phyloP scores from a whole-genome alignment of 169 alveolate genomes.

The Neospora caninum region DNA sequence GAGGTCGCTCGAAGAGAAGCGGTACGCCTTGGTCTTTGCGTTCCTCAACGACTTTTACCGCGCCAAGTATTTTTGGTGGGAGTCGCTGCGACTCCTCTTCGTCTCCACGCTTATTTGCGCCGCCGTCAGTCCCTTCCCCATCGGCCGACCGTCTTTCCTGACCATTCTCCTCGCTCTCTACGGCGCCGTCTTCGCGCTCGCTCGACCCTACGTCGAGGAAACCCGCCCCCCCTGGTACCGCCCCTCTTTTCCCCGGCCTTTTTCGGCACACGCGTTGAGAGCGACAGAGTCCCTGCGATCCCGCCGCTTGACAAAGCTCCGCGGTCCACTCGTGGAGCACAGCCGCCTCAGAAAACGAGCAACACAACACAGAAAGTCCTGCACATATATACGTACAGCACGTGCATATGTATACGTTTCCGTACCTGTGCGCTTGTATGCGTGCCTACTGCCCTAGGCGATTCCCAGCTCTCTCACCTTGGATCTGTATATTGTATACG shows the following conservation, averaged over 20 bases:
- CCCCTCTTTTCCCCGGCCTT: not conserved
- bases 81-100: not conserved
- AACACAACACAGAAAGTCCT: no score
- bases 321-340: no score
- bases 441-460: no score
- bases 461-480: no score
- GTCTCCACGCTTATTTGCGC: not conserved
- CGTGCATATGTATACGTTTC: no score
- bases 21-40: not conserved
- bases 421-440: no score
- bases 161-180: conserved; percentile 8
- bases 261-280: no score
- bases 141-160: not conserved
- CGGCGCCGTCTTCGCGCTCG: not conserved
- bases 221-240: not conserved
- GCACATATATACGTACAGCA: no score
- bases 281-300: no score
- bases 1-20: not conserved
- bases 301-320: no score
- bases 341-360: no score
- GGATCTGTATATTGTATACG: not conserved
- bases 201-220: not conserved
- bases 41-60: conserved; percentile 15
- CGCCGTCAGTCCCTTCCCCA: not conserved
- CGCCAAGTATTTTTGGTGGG: not conserved